Evolutionary conservation across 176 grass and related monocot genomes (phyloP).

Genomic region (Lolium multiflorum): DNA sequence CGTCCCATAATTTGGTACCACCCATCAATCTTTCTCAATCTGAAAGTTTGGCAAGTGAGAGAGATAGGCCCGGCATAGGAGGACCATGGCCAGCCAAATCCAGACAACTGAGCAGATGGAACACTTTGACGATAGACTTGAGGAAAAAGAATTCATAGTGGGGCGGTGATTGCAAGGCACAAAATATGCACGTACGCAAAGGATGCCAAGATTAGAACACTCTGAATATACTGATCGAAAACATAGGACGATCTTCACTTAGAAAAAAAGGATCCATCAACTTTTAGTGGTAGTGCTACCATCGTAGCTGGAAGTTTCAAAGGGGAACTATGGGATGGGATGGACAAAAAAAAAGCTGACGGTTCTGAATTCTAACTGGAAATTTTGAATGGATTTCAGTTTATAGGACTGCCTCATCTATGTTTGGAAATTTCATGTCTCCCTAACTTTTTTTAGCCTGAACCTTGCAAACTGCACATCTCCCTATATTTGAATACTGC

Average conservation of each 20-base stretch:
- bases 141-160: conserved; percentile 12
- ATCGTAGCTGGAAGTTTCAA: background rate
- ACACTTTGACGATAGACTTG: conserved; percentile 6
- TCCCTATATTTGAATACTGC: too few species aligned
- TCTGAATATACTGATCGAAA: background rate
- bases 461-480: too few species aligned
- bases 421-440: background rate
- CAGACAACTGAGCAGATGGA: conserved; percentile 39
- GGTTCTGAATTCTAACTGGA: background rate
- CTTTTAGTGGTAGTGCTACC: background rate
- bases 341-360: background rate
- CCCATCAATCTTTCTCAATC: too few species aligned
- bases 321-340: background rate
- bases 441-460: too few species aligned
- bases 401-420: background rate
- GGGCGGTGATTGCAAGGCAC: background rate
- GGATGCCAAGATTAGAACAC: background rate
- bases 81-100: conserved; percentile 23
- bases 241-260: background rate
- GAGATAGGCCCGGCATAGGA: too few species aligned
- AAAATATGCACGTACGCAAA: background rate
- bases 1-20: too few species aligned
- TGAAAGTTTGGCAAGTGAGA: too few species aligned
- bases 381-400: background rate
- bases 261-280: background rate